phyloP scores from a whole-genome alignment of 768 basidiomycete species.

The Pleurotus tuoliensis region DNA sequence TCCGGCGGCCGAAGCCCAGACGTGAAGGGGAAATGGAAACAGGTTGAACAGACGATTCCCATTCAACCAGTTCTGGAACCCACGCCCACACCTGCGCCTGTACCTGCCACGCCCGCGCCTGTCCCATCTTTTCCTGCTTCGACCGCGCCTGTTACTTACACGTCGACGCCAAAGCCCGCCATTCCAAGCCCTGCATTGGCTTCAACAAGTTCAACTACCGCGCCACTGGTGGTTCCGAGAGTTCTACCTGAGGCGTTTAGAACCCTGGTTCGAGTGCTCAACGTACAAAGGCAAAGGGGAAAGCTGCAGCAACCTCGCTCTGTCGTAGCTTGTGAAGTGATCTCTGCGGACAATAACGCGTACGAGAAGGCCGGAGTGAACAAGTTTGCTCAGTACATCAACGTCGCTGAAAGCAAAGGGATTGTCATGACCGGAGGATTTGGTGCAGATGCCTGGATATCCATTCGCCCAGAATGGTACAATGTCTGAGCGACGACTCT shows the following conservation, averaged over 20 bases:
- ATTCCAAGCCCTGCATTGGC: background rate
- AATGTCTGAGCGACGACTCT: background rate
- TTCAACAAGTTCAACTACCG: background rate
- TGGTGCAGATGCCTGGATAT: background rate
- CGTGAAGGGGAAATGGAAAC: background rate
- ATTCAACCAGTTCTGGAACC: no score
- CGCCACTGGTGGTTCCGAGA: background rate
- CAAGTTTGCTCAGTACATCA: conserved; percentile 4
- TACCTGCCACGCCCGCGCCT: background rate
- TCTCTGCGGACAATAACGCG: background rate
- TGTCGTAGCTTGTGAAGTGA: conserved; percentile 1
- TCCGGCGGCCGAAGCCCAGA: background rate
- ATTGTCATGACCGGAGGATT: background rate
- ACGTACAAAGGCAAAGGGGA: background rate
- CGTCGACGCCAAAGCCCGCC: background rate
- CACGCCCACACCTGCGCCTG: no score
- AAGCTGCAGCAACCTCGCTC: background rate
- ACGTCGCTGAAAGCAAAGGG: background rate
- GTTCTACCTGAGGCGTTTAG: background rate
- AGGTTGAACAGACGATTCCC: background rate
- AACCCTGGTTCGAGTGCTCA: background rate
- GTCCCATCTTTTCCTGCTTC: background rate
- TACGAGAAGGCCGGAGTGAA: background rate
- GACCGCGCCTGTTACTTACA: background rate
- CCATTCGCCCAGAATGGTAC: background rate